Evolutionary conservation across 2,329 filamentous ascomycete genomes (phyloP).

Genomic region (Monosporascus sp.): DNA sequence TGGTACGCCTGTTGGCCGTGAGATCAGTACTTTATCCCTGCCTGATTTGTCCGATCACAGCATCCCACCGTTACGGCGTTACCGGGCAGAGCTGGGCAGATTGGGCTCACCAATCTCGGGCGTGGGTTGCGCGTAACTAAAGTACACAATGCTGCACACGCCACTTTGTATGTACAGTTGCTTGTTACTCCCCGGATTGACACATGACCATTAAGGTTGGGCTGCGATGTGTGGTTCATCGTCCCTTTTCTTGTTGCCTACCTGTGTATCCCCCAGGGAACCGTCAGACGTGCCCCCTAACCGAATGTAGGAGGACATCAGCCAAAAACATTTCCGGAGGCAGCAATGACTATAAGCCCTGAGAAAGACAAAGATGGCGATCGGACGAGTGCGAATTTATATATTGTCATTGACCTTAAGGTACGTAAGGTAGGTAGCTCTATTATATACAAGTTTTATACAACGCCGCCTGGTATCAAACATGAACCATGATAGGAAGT

Average conservation of each 20-base stretch:
- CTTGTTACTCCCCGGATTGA: neutral
- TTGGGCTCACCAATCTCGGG: neutral
- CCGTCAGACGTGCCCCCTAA: neutral
- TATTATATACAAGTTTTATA: constrained; percentile 25
- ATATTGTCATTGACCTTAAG: no score
- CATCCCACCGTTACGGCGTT: neutral
- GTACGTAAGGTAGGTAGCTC: constrained; percentile 1
- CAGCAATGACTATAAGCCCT: no score
- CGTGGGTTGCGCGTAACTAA: neutral
- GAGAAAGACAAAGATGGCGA: no score
- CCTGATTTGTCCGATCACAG: neutral
- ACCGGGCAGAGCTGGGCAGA: neutral
- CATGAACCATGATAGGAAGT: constrained; percentile 22
- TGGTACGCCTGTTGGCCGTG: neutral
- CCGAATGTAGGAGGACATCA: neutral
- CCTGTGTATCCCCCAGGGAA: neutral
- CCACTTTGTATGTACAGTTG: neutral
- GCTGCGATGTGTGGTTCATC: neutral
- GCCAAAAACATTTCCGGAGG: no score
- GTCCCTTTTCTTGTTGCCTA: neutral
- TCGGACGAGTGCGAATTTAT: constrained; percentile 3
- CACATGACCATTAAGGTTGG: neutral
- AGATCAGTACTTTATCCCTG: neutral
- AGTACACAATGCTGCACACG: neutral
- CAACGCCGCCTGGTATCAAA: constrained; percentile 28